These are phyloP conservation scores for Salix viminalis DNA, from an alignment of 345 rosid species.

Conservation along the genomic window DNA sequence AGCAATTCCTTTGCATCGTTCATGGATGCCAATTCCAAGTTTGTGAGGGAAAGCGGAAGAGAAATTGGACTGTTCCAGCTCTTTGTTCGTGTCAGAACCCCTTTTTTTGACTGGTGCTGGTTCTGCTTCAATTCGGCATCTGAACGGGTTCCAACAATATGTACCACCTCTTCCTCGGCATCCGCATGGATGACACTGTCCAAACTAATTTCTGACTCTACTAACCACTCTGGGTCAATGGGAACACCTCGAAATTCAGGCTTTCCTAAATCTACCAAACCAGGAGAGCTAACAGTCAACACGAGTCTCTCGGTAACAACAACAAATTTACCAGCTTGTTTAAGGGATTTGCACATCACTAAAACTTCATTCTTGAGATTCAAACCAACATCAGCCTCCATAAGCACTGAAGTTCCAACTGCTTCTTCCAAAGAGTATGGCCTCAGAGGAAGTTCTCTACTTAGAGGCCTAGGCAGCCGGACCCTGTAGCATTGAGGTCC, in stretches of 20 bases:
- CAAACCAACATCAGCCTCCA: constrained; percentile 51
- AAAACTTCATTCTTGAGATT: constrained; percentile 60
- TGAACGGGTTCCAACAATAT: constrained; percentile 74
- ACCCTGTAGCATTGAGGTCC: constrained; percentile 54
- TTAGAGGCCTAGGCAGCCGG: constrained; percentile 76
- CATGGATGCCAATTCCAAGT: constrained; percentile 52
- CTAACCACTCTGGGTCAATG: constrained; percentile 57
- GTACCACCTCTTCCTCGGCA: constrained; percentile 45
- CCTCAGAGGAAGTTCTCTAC: constrained; percentile 69
- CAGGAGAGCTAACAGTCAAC: constrained; percentile 55
- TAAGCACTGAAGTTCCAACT: constrained; percentile 65
- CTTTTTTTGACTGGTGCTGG: constrained; percentile 45
- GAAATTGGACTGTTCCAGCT: constrained; percentile 50
- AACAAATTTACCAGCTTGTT: constrained; percentile 60
- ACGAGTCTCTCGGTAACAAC: constrained; percentile 61
- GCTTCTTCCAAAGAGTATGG: constrained; percentile 97
- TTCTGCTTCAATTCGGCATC: constrained; percentile 55
- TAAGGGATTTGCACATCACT: constrained; percentile 69
- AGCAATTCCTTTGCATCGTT: constrained; percentile 52
- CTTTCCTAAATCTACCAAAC: constrained; percentile 54
- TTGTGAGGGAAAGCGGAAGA: constrained; percentile 68
- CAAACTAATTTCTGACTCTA: constrained; percentile 65
- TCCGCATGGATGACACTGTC: constrained; percentile 73
- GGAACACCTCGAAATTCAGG: constrained; percentile 72
- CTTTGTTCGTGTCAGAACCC: constrained; percentile 41